Conservation (phyloP, 495 filamentous ascomycete species). For the Talaromyces borbonicus region DNA sequence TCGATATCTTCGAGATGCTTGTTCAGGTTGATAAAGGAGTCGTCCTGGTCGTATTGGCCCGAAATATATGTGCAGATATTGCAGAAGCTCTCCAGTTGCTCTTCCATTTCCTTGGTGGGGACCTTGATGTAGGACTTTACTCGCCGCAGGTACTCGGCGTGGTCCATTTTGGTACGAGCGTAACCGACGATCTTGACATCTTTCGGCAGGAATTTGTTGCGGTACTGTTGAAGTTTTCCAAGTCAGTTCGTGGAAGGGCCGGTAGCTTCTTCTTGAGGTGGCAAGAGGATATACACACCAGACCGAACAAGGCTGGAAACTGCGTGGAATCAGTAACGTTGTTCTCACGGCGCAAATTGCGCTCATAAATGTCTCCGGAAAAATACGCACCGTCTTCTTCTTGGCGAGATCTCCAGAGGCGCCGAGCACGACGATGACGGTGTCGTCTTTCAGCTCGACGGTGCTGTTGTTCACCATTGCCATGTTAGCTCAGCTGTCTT, state of each 20-base stretch:
- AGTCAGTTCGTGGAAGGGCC: slow-evolving; percentile 14
- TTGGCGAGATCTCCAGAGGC: slow-evolving; percentile 97
- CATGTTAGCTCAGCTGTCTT: slow-evolving; percentile 28
- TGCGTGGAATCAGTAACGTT: slow-evolving; percentile 29
- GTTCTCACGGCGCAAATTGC: slow-evolving; percentile 12
- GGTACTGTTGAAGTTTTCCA: slow-evolving; percentile 49
- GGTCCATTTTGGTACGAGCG: slow-evolving; percentile 99
- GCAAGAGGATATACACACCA: slow-evolving; percentile 53
- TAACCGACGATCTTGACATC: slow-evolving; percentile 97
- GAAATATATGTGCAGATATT: slow-evolving; percentile 83
- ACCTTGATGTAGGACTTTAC: slow-evolving; percentile 99
- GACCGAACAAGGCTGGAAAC: slow-evolving; percentile 97
- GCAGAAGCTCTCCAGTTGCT: slow-evolving; percentile 86
- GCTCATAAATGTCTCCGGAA: slow-evolving; percentile 3
- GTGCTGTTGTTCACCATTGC: slow-evolving; percentile 41
- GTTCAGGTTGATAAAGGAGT: slow-evolving; percentile 80
- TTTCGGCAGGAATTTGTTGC: slow-evolving; percentile 97
- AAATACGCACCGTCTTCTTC: slow-evolving; percentile 86
- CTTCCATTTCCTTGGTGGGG: slow-evolving; percentile 93
- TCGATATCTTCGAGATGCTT: slow-evolving; percentile 87
- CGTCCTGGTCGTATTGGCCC: slow-evolving; percentile 95
- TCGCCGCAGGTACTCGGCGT: slow-evolving; percentile 82
- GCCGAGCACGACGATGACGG: slow-evolving; percentile 91
- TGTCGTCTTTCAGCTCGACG: slow-evolving; percentile 97
- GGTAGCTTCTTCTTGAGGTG: not conserved